A percentile compares a stretch with the other conserved stretches of the same genome.
These are phyloP conservation scores for Staphylotrichum longicolle DNA, from an alignment of 495 filamentous ascomycete species.

Conservation along the genomic window DNA sequence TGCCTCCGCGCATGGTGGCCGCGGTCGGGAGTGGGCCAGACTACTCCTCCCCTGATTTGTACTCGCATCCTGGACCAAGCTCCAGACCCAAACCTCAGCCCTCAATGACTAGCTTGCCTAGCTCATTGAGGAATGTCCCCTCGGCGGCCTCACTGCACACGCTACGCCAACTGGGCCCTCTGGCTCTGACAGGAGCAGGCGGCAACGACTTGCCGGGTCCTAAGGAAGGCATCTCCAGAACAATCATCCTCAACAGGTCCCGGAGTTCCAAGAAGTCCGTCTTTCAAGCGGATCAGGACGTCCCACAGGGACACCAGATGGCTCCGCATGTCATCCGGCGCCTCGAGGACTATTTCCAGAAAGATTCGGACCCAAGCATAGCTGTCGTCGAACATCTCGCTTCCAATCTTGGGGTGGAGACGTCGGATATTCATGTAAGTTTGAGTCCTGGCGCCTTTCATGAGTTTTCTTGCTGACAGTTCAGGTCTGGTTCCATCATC, in stretches of 20 bases:
- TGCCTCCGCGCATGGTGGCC: background rate
- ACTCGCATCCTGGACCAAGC: background rate
- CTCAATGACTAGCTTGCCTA: slow-evolving; percentile 11
- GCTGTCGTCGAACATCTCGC: slow-evolving; percentile 41
- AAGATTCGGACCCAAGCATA: slow-evolving; percentile 38
- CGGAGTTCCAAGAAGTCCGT: slow-evolving; percentile 32
- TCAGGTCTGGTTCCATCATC: slow-evolving; percentile 47
- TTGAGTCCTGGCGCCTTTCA: too few species aligned
- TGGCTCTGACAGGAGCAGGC: slow-evolving; percentile 6
- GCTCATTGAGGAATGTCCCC: slow-evolving; percentile 17
- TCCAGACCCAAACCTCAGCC: background rate
- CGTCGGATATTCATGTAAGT: slow-evolving; percentile 34
- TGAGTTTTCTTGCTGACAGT: background rate
- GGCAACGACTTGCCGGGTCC: slow-evolving; percentile 5
- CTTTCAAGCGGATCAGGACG: slow-evolving; percentile 24
- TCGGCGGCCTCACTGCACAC: slow-evolving; percentile 21
- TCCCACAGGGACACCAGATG: slow-evolving; percentile 35
- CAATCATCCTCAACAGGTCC: slow-evolving; percentile 35
- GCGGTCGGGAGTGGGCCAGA: background rate
- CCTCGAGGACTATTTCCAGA: slow-evolving; percentile 46
- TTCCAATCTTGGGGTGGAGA: slow-evolving; percentile 43
- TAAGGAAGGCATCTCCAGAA: slow-evolving; percentile 26
- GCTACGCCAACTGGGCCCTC: slow-evolving; percentile 16
- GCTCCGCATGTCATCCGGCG: slow-evolving; percentile 39
- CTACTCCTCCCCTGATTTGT: background rate